Evolutionary conservation across 768 basidiomycete genomes (phyloP).

Genomic region (Tylopilus vinaceipallidus): DNA sequence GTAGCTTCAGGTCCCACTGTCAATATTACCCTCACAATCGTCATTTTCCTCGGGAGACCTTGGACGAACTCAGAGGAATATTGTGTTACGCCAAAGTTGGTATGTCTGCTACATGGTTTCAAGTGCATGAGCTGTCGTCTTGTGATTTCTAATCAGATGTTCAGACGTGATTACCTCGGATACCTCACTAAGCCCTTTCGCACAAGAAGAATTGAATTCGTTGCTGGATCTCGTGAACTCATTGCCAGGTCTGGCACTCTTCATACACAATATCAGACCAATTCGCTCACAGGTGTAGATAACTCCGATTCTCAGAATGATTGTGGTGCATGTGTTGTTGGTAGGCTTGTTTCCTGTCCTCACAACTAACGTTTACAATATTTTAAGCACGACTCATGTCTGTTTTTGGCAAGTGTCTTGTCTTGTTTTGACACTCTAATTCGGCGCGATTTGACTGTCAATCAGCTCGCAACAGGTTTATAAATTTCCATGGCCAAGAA

Average conservation of each 20-base stretch:
- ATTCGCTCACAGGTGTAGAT: neutral
- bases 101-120: neutral
- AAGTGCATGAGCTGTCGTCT: too few relatives aligned
- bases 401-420: neutral
- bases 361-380: too few relatives aligned
- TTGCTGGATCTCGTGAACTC: conserved; percentile 30
- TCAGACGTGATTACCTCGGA: conserved; percentile 40
- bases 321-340: neutral
- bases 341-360: neutral
- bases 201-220: conserved; percentile 34
- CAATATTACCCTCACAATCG: conserved; percentile 10
- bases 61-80: conserved; percentile 2
- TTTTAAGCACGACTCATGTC: neutral
- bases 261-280: neutral
- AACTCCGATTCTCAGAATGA: neutral
- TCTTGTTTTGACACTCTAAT: neutral
- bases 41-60: conserved; percentile 16
- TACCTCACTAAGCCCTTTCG: conserved; percentile 38
- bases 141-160: too few relatives aligned
- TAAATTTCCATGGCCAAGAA: conserved; percentile 38
- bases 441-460: neutral
- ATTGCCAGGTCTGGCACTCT: neutral
- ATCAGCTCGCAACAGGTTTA: conserved; percentile 25
- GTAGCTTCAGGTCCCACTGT: neutral
- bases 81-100: neutral